Evolutionary conservation across 2,329 filamentous ascomycete species (phyloP), one percentile per base, ranked within the genome.

Genomic region (Phoma sp.): DNA sequence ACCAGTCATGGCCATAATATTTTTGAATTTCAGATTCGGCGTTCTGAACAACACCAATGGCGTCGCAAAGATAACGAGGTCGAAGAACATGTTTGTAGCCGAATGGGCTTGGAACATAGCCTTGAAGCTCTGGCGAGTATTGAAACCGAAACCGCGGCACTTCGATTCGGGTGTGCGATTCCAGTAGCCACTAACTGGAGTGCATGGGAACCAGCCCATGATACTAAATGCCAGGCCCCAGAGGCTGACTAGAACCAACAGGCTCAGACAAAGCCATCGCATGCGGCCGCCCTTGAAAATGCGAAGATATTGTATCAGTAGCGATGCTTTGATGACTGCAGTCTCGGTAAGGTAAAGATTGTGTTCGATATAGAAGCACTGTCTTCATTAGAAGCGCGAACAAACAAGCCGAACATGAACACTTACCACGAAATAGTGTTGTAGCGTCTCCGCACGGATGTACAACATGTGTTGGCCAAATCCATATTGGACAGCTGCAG

Each of bases 231-330:
- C 61, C 2, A 68, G 20, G 2, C 71, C 71, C 73, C 73, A 76
- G 14, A 68, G 34, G 15, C 40, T 56, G 18, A 72, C 62, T 5
- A 71, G 10, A 3, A 43, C 56, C 5, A 73, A 52, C 2, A 71
- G 55, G 10, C 36, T 20, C 7, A 71, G 39, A 33, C 71, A 72
- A 5, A 66, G 47, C 62, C 62, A 68, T 29, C 64, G 64, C 66
- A 69, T 71, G 11, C 23, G 46, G 2, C 67, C 68, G 2, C 65
- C 63, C 40, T 67, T 68, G 65, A 74, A 75, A 14, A 76, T 71
- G 28, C 73, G 73, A 7, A 74, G 61, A 40, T 74, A 76, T 51
- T 76, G 73, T 12, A 72, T 30, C 0, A 76, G 64, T 4, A 76
- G 57, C 2, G 73, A 71, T 3, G 72, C 39, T 43, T 76, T 76